A percentile compares a stretch with the other conserved stretches of the same genome.
These are phyloP conservation scores for Penicillium riverlandense DNA, from an alignment of 495 filamentous ascomycete genomes.

Conservation along the genomic window DNA sequence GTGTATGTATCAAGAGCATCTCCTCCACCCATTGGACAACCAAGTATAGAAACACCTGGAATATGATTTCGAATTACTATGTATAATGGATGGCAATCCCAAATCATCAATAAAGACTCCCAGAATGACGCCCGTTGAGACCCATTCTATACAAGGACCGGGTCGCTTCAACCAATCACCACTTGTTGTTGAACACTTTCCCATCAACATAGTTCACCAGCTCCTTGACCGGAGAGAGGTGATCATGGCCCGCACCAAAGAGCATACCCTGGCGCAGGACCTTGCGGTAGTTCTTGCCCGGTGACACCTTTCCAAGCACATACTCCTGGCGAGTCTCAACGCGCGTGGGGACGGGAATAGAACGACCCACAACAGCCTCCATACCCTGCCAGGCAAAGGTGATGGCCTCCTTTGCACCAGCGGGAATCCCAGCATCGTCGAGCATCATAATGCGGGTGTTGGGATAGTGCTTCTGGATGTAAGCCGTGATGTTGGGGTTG, in stretches of 20 bases:
- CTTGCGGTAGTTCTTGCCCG: constrained; percentile 46
- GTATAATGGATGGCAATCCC: no score
- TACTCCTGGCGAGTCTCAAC: constrained; percentile 41
- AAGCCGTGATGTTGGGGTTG: constrained; percentile 48
- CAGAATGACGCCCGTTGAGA: neutral
- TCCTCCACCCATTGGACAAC: no score
- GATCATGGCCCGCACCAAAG: constrained; percentile 38
- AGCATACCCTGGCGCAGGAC: constrained; percentile 42
- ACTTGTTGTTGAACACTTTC: constrained; percentile 40
- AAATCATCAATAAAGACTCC: no score
- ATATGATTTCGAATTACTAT: no score
- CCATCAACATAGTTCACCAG: constrained; percentile 39
- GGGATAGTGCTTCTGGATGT: constrained; percentile 42
- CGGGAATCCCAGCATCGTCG: constrained; percentile 47
- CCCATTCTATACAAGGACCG: neutral
- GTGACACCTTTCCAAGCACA: constrained; percentile 46
- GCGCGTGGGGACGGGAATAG: constrained; percentile 44
- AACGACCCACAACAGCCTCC: constrained; percentile 45
- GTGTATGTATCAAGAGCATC: no score
- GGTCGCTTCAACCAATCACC: constrained; percentile 12
- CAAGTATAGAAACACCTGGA: no score
- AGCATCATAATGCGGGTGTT: constrained; percentile 44
- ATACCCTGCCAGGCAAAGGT: constrained; percentile 52
- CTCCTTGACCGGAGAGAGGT: constrained; percentile 42
- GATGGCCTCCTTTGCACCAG: constrained; percentile 50